Base-by-base conservation (phyloP, 1,284 basidiomycete species). In the Apiotrichum mycotoxinovorans region DNA sequence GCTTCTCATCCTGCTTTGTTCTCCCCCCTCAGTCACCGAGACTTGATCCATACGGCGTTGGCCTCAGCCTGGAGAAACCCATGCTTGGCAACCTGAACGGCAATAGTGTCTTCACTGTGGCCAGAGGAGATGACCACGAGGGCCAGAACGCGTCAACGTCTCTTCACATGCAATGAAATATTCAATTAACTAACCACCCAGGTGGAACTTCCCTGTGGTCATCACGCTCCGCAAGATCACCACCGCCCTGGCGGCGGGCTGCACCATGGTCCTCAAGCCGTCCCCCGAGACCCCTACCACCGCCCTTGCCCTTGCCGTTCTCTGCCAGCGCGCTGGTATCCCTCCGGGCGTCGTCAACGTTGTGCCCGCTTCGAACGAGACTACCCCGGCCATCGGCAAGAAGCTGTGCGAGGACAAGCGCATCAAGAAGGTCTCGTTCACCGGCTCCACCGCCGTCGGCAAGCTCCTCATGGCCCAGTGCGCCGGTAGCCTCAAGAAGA, bases 291-390 rank as follows among this genome's bases (percentile, higher is more conserved):
- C 91, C 1, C 91, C 91, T 12, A 81, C 93, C 41, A 89, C 89
- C n/a, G 88, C 90, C 17, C 80, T 92, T 44, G 67, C 85, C 86
- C 76, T 69, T 81, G 61, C 61, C 9, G 43, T 63, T 18, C 57
- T 67, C 12, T 58, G 55, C 22, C 33, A 61, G 48, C 58, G 64
- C 20, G 58, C 58, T 61, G 90, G 91, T 26, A 90, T 92, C 74
- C 92, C 92, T 3, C 84, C 88, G 8, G 92, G 93, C 54, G 93
- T 95, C 26, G 72, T 95, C 66, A 94, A 95, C 78, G 87, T 89
- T 38, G 81, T 92, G 22, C 85, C 87, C 3, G 91, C 86, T 12
- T 85, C 83, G 71, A 86, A 86, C 35, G 64, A 72, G 64, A 81
- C 79, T 40, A 60, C 58, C 9, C 58, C 58, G n/a, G 62, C 52